Evolutionary conservation across 768 basidiomycete species (phyloP).

Genomic region (Collybia mongolica): DNA sequence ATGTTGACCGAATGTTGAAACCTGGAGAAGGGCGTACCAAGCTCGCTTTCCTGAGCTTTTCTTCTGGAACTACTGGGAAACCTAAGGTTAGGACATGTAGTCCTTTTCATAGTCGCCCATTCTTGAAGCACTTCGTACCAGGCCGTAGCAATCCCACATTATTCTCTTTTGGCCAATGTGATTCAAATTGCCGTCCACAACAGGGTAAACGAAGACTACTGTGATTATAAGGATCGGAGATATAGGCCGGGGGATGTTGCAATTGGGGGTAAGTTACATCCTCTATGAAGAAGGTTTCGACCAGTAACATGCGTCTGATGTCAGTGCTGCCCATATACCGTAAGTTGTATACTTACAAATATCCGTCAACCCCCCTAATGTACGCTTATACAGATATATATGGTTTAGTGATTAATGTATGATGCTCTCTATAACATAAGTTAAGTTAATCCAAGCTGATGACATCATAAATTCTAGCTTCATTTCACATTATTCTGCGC

Average conservation of each 20-base stretch:
- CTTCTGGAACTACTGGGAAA: conserved; percentile 71
- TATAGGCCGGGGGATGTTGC: conserved; percentile 62
- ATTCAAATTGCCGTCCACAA: conserved; percentile 57
- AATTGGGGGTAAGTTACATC: conserved; percentile 42
- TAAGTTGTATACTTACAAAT: conserved; percentile 26
- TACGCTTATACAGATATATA: conserved; percentile 51
- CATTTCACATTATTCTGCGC: conserved; percentile 56
- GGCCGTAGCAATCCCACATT: conserved; percentile 64
- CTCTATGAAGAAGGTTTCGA: background rate
- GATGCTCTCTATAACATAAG: conserved; percentile 11
- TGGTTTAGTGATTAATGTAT: conserved; percentile 59
- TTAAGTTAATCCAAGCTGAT: conserved; percentile 1
- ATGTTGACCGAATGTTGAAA: conserved; percentile 47
- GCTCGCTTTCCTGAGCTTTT: conserved; percentile 70
- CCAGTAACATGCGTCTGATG: background rate
- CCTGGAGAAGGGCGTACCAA: conserved; percentile 68
- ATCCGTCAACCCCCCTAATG: background rate
- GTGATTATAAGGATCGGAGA: conserved; percentile 43
- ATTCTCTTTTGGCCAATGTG: conserved; percentile 59
- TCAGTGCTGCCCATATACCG: conserved; percentile 65
- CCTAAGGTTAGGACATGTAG: conserved; percentile 50
- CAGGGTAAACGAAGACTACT: conserved; percentile 44
- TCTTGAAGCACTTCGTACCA: conserved; percentile 13
- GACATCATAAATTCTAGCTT: conserved; percentile 30
- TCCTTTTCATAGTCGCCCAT: background rate